Conservation (phyloP, 1,139 yeast genomes). For the Lodderomyces metapsilosis region DNA sequence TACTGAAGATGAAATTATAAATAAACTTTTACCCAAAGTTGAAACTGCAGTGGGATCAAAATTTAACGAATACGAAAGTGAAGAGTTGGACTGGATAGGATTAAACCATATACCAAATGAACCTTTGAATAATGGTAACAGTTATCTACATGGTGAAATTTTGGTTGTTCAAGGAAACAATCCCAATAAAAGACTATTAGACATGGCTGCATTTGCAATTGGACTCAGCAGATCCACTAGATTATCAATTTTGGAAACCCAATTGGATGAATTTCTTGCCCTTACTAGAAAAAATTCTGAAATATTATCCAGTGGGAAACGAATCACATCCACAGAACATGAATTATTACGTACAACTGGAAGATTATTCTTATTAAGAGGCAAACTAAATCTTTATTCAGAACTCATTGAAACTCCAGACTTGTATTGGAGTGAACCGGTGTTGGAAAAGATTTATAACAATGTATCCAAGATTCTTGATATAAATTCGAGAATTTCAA, state of each 20-base stretch:
- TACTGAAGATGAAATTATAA: slow-evolving; percentile 47
- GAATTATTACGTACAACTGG: slow-evolving; percentile 75
- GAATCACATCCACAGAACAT: slow-evolving; percentile 55
- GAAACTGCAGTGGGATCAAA: slow-evolving; percentile 30
- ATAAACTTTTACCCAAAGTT: slow-evolving; percentile 52
- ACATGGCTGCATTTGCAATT: slow-evolving; percentile 85
- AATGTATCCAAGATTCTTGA: slow-evolving; percentile 71
- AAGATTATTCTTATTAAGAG: slow-evolving; percentile 67
- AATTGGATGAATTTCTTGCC: slow-evolving; percentile 64
- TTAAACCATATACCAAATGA: slow-evolving; percentile 26
- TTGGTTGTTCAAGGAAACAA: slow-evolving; percentile 57
- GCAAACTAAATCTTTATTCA: slow-evolving; percentile 80
- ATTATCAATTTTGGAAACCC: slow-evolving; percentile 71
- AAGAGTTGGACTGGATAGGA: slow-evolving; percentile 85
- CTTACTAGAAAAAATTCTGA: slow-evolving; percentile 66
- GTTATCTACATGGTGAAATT: slow-evolving; percentile 65
- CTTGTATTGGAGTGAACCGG: slow-evolving; percentile 89
- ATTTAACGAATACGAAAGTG: slow-evolving; percentile 62
- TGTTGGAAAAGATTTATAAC: slow-evolving; percentile 70
- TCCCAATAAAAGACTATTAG: slow-evolving; percentile 51
- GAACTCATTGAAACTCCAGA: slow-evolving; percentile 92
- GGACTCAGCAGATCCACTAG: slow-evolving; percentile 87
- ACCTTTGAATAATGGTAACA: slow-evolving; percentile 28
- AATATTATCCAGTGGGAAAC: slow-evolving; percentile 60
- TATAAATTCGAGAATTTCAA: slow-evolving; percentile 71